phyloP scores from a whole-genome alignment of 164 flowering plant species.

The Malania oleifera region DNA sequence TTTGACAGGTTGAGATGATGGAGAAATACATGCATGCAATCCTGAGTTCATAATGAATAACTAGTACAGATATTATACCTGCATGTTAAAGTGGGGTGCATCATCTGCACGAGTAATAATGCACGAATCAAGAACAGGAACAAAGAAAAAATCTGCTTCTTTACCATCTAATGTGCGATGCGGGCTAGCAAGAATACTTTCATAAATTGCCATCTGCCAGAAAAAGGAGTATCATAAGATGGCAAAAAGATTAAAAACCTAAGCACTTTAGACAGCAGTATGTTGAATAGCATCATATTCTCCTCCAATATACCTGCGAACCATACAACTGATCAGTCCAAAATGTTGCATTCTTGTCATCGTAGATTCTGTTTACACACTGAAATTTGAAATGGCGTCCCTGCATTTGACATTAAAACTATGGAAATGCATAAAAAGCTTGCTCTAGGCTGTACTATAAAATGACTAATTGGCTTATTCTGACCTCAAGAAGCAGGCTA shows the following conservation, averaged over 20 bases:
- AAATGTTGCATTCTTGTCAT: slow-evolving; percentile 58
- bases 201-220: slow-evolving; percentile 89
- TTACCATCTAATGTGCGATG: slow-evolving; percentile 81
- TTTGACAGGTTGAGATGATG: no score
- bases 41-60: no score
- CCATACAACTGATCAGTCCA: slow-evolving; percentile 96
- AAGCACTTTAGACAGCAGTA: not conserved
- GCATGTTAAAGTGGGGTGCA: slow-evolving; percentile 83
- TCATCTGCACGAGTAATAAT: slow-evolving; percentile 94
- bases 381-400: slow-evolving; percentile 90
- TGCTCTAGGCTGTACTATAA: not conserved
- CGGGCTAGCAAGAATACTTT: slow-evolving; percentile 81
- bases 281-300: not conserved
- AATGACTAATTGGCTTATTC: slow-evolving; percentile 16
- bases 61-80: slow-evolving; percentile 41
- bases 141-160: slow-evolving; percentile 93
- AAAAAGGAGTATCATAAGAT: slow-evolving; percentile 6
- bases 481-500: slow-evolving; percentile 89
- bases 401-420: slow-evolving; percentile 32
- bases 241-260: not conserved
- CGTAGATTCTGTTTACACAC: slow-evolving; percentile 88
- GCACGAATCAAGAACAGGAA: slow-evolving; percentile 97
- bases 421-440: slow-evolving; percentile 1
- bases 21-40: no score
- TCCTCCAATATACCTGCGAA: slow-evolving; percentile 57